phyloP scores from a whole-genome alignment of 2,329 filamentous ascomycete species.

The Ophiocordyceps camponoti-leonardi region DNA sequence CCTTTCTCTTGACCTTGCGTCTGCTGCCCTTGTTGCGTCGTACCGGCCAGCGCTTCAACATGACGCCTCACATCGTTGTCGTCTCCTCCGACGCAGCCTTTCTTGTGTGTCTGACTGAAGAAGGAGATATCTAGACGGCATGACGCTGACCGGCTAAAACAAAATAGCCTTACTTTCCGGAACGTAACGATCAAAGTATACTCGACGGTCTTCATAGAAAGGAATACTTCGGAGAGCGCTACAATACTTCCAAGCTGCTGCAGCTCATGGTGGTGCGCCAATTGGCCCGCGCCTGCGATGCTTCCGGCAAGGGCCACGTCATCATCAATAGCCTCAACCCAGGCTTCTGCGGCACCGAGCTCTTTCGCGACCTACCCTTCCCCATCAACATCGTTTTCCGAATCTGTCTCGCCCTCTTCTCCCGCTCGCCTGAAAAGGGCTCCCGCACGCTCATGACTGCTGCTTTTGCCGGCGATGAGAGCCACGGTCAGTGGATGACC shows the following conservation, averaged over 20 bases:
- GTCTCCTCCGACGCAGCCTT: conserved; percentile 19
- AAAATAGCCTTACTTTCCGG: conserved; percentile 16
- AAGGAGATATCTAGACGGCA: too few species aligned
- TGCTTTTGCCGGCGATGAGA: conserved; percentile 17
- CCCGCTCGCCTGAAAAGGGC: conserved; percentile 20
- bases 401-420: conserved; percentile 9
- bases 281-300: conserved; percentile 16
- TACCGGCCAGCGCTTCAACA: conserved; percentile 15
- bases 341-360: conserved; percentile 21
- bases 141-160: too few species aligned
- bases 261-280: conserved; percentile 12
- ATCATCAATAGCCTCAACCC: conserved; percentile 22
- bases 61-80: conserved; percentile 17
- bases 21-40: conserved; percentile 23
- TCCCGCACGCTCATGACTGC: conserved; percentile 20
- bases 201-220: conserved; percentile 15
- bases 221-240: conserved; percentile 7
- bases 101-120: conserved; percentile 4
- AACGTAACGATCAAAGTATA: conserved; percentile 13
- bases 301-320: conserved; percentile 14
- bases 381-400: conserved; percentile 10
- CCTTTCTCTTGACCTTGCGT: conserved; percentile 24
- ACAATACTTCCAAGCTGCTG: conserved; percentile 14
- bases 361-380: conserved; percentile 17
- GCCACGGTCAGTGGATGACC: conserved; percentile 23